Conservation (phyloP, 2,329 filamentous ascomycete species). For the Fragosphaeria purpurea region DNA sequence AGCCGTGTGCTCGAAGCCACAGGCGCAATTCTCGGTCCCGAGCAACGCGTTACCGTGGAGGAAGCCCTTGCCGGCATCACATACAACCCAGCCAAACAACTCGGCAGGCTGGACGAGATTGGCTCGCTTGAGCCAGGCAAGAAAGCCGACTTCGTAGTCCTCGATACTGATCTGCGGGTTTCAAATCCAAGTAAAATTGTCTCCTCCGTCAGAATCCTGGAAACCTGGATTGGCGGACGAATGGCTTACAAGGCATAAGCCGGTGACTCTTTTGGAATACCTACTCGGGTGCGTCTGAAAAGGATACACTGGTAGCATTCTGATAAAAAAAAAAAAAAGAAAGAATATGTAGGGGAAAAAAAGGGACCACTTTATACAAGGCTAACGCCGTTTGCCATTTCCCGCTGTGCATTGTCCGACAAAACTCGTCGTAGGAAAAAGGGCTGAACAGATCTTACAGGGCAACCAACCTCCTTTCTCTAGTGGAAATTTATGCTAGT, state of each 20-base stretch:
- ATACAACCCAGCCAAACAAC: conserved; percentile 7
- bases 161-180: conserved; percentile 5
- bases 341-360: too few species aligned
- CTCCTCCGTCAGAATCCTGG: conserved; percentile 1
- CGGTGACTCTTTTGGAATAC: too few species aligned
- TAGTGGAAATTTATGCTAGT: too few species aligned
- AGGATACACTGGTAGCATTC: too few species aligned
- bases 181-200: neutral
- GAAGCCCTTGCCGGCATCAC: conserved; percentile 9
- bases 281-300: too few species aligned
- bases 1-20: conserved; percentile 6
- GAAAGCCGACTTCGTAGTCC: conserved; percentile 10
- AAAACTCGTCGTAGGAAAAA: too few species aligned
- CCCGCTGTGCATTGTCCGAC: too few species aligned
- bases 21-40: conserved; percentile 4
- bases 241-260: neutral
- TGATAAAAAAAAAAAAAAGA: too few species aligned
- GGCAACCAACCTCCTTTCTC: too few species aligned
- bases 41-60: conserved; percentile 9
- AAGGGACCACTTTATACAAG: too few species aligned
- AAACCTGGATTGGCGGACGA: conserved; percentile 8
- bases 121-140: conserved; percentile 9
- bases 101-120: conserved; percentile 7
- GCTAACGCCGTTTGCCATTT: too few species aligned
- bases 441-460: too few species aligned